Conservation (phyloP, 495 filamentous ascomycete genomes). For the Penicillium manginii region DNA sequence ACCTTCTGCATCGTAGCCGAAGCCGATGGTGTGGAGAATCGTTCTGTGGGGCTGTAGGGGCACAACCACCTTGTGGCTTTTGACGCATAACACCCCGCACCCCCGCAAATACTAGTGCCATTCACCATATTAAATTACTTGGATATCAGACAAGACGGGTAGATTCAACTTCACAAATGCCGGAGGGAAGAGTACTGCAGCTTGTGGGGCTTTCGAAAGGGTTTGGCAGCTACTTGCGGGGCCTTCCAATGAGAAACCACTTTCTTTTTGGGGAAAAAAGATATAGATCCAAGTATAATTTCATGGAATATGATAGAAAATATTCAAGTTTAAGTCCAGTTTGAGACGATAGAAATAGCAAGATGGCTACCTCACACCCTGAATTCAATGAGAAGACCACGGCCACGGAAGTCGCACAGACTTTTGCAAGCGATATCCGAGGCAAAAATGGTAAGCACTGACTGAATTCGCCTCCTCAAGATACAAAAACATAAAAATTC, state of each 20-base stretch:
- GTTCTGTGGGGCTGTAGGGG: conserved; percentile 17
- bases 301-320: neutral
- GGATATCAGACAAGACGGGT: neutral
- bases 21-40: conserved; percentile 14
- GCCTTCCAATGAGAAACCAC: neutral
- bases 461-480: neutral
- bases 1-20: neutral
- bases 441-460: conserved; percentile 36
- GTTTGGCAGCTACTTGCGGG: neutral
- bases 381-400: conserved; percentile 48
- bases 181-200: neutral
- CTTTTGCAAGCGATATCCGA: conserved; percentile 42
- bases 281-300: neutral
- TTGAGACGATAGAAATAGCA: neutral
- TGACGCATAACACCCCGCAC: conserved; percentile 12
- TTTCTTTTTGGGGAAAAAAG: neutral
- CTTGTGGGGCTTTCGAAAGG: neutral
- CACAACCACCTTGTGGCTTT: conserved; percentile 1
- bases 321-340: neutral
- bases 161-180: neutral
- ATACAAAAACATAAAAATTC: neutral
- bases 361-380: conserved; percentile 32
- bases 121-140: neutral
- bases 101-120: conserved; percentile 13
- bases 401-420: conserved; percentile 44